A percentile compares a stretch with the other conserved stretches of the same genome.
Conservation (phyloP, 257 asterid species). For the Ehretia macrophylla region DNA sequence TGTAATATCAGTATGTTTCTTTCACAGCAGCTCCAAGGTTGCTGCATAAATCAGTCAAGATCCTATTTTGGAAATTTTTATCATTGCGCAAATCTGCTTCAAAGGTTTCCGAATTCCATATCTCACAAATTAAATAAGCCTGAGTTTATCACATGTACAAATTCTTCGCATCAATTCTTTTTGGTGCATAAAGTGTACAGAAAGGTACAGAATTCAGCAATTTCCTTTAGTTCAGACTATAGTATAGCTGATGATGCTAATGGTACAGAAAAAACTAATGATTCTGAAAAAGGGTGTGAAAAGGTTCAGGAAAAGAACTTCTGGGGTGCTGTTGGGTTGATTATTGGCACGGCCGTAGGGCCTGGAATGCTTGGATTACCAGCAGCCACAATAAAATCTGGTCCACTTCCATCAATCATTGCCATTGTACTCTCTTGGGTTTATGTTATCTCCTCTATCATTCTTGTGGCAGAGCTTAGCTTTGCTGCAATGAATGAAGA, state of each 20-base stretch:
- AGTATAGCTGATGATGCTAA: background rate
- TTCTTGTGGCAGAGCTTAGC: slow-evolving; percentile 40
- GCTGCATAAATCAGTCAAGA: background rate
- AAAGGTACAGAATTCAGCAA: background rate
- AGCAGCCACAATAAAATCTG: slow-evolving; percentile 30
- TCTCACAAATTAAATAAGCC: background rate
- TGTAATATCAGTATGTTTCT: background rate
- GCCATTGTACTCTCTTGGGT: slow-evolving; percentile 34
- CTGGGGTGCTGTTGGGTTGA: slow-evolving; percentile 37
- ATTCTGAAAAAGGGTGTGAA: background rate
- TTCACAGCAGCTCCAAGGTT: slow-evolving; percentile 1
- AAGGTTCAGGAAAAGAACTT: slow-evolving; percentile 23
- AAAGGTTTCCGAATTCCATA: background rate
- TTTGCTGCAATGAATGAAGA: slow-evolving; percentile 41
- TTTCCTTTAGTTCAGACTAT: background rate
- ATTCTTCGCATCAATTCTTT: background rate
- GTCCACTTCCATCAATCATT: slow-evolving; percentile 30
- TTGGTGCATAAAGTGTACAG: background rate
- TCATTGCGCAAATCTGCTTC: background rate
- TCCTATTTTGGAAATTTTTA: background rate
- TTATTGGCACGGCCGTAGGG: slow-evolving; percentile 38
- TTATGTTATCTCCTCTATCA: slow-evolving; percentile 33
- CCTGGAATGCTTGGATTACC: slow-evolving; percentile 43
- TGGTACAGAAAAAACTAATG: background rate
- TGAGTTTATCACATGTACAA: background rate